A percentile compares a stretch with the other conserved stretches of the same genome.
phyloP scores from a whole-genome alignment of 202 grass and related monocot species.

The Zoysia matrella region DNA sequence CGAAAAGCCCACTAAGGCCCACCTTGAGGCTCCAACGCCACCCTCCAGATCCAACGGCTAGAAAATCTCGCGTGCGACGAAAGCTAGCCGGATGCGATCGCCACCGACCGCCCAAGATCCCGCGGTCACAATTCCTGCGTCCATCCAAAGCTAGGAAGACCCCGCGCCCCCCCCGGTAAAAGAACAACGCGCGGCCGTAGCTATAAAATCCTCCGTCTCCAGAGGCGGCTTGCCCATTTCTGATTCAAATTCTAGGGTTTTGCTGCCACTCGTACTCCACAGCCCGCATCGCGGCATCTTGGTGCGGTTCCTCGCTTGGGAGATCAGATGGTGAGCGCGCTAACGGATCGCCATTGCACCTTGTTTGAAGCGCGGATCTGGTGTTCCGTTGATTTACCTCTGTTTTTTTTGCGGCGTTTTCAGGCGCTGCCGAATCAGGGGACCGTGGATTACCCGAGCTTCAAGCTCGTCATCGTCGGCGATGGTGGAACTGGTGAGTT shows the following conservation, averaged over 20 bases:
- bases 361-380: neutral
- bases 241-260: conserved; percentile 34
- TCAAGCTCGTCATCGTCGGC: conserved; percentile 89
- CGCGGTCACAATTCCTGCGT: conserved; percentile 71
- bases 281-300: neutral
- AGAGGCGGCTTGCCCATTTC: conserved; percentile 1
- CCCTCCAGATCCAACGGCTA: conserved; percentile 43
- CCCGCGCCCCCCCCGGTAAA: neutral
- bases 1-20: neutral
- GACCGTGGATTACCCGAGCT: conserved; percentile 83
- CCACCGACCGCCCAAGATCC: conserved; percentile 43
- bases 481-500: conserved; percentile 84
- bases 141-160: conserved; percentile 59
- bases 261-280: neutral
- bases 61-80: conserved; percentile 56
- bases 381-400: neutral
- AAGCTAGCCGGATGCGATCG: conserved; percentile 55
- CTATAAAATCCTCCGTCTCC: conserved; percentile 59
- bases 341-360: neutral
- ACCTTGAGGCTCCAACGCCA: neutral
- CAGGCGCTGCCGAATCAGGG: conserved; percentile 86
- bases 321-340: conserved; percentile 52
- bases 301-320: no score
- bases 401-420: conserved; percentile 4
- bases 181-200: conserved; percentile 13